Evolutionary conservation across 257 asterid genomes (phyloP), one percentile per base, ranked within the genome.

Genomic region (Fraxinus cuspidata): DNA sequence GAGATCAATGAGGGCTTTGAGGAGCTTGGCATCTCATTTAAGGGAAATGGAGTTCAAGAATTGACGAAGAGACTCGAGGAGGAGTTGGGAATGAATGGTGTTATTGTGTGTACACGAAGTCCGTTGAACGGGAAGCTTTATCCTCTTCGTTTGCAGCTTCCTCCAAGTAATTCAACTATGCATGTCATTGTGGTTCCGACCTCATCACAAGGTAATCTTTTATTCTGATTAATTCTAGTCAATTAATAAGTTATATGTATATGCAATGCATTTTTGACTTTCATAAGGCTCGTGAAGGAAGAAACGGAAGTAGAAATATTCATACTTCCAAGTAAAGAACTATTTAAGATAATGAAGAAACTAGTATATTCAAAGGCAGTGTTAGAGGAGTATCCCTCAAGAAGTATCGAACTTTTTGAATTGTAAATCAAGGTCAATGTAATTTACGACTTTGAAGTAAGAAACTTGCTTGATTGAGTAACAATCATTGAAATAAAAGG

Each of bases 141-240:
- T 78, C 98, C 99, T 75, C 98, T 95, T 21, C 97, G 89, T 44
- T 88, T 95, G 80, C 97, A 90, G 84, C 97, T 95, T 81, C 99
- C 99, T 67, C 99, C 99, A 31, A 91, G 93, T 74, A 91, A 91
- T n/a, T 71, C 94, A 15, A 83, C 84, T 53, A 91, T 95, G 96
- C 88, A 89, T 35, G 89, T 95, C 71, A 69, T 93, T 42, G 83
- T 95, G 15, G 81, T 90, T 72, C 97, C 94, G 25, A 84, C 97
- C 6, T 83, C 96, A 31, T 84, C 92, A 9, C 83, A 82, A 83
- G 97, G 97, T 89, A 37, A 81, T 63, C 9, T 58, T 76, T 29
- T 70, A 4, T 64, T 74, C 28, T 34, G 16, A 37, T 51, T 27
- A 42, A 15, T 12, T 42, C 51, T 42, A 12, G 51, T 42, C 51